These are phyloP conservation scores for Phytophthora capsici DNA, from an alignment of 352 stramenopile species.

Conservation along the genomic window DNA sequence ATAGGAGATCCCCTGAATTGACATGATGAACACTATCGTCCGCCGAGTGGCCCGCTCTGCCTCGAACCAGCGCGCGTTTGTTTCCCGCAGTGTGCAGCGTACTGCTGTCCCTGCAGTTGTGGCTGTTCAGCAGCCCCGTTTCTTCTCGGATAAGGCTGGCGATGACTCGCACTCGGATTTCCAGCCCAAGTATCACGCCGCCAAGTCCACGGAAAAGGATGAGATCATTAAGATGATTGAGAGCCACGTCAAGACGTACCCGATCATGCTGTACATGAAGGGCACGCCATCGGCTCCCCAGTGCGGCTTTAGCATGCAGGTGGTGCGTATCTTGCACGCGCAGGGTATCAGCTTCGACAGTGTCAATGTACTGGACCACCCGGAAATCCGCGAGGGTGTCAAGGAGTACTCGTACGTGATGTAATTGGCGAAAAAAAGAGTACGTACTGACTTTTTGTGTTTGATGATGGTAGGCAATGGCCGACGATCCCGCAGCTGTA, in stretches of 20 bases:
- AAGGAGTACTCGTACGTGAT: constrained; percentile 97
- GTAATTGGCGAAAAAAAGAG: neutral
- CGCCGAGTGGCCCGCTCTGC: constrained; percentile 43
- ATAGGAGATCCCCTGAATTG: constrained; percentile 6
- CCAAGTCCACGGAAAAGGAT: constrained; percentile 86
- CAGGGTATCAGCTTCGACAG: constrained; percentile 96
- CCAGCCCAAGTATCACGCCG: constrained; percentile 85
- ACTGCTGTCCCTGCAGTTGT: constrained; percentile 2
- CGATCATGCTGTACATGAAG: constrained; percentile 99
- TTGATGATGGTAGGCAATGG: constrained; percentile 80
- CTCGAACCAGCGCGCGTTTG: constrained; percentile 26
- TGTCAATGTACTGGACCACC: constrained; percentile 99
- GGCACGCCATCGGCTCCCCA: constrained; percentile 96
- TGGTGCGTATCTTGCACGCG: constrained; percentile 95
- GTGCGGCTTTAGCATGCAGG: constrained; percentile 98
- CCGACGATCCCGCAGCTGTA: constrained; percentile 98
- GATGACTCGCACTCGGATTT: constrained; percentile 91
- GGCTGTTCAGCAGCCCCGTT: constrained; percentile 11
- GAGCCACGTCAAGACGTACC: constrained; percentile 91
- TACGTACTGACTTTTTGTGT: constrained; percentile 2
- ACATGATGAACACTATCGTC: constrained; percentile 43
- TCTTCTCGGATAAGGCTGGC: constrained; percentile 53
- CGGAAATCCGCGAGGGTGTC: constrained; percentile 97
- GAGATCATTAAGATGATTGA: constrained; percentile 92
- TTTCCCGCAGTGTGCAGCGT: neutral